Conservation (phyloP, 2,329 filamentous ascomycete genomes). For the Ophiostoma perfectum region DNA sequence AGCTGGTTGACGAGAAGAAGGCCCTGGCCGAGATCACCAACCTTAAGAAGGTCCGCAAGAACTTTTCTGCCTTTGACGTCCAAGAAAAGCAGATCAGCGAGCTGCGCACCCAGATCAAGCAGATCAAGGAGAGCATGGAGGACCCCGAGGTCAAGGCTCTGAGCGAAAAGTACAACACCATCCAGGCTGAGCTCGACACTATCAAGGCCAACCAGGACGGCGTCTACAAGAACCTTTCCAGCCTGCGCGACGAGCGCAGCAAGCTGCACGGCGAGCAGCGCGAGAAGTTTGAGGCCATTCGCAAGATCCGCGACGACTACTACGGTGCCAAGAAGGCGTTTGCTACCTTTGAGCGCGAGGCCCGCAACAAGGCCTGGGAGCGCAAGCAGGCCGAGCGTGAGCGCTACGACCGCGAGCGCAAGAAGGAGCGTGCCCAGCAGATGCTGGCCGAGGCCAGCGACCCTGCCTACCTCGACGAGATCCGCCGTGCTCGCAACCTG, state of each 20-base stretch:
- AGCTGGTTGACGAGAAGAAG: constrained; percentile 96
- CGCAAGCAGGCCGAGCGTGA: constrained; percentile 76
- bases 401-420: constrained; percentile 63
- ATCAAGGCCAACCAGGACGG: constrained; percentile 92
- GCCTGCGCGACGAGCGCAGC: constrained; percentile 77
- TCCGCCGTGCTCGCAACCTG: constrained; percentile 78
- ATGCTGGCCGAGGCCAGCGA: constrained; percentile 76
- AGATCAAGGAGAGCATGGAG: constrained; percentile 82
- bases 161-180: constrained; percentile 75
- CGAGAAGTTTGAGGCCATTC: constrained; percentile 74
- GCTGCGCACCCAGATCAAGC: constrained; percentile 78
- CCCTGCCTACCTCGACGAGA: constrained; percentile 88
- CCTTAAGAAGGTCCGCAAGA: constrained; percentile 85
- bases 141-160: constrained; percentile 87
- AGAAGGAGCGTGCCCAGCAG: constrained; percentile 69
- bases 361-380: constrained; percentile 69
- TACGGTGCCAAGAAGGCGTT: constrained; percentile 77
- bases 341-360: constrained; percentile 76
- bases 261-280: constrained; percentile 81
- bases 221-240: constrained; percentile 80
- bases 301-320: constrained; percentile 85
- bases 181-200: constrained; percentile 80
- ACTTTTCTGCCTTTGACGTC: constrained; percentile 77
- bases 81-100: constrained; percentile 85
- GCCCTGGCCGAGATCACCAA: constrained; percentile 74